Evolutionary conservation across 176 grass and related monocot species (phyloP).

Genomic region (Lolium perenne): DNA sequence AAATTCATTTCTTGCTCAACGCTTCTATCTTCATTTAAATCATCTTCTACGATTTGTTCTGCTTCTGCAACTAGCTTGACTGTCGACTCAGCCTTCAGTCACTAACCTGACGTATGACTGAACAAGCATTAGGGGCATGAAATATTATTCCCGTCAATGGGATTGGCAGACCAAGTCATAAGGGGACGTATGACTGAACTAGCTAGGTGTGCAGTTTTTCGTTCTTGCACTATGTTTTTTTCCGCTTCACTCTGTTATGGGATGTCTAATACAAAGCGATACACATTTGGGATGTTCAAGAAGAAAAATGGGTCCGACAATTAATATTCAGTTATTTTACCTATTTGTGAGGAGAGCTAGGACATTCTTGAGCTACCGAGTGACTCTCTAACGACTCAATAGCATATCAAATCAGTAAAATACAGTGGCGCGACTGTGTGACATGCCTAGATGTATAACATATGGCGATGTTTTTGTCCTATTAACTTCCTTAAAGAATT

Average conservation of each 20-base stretch:
- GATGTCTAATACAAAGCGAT: not conserved
- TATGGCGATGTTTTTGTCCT: not conserved
- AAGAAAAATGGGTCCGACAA: not conserved
- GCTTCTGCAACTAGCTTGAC: not conserved
- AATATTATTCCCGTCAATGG: not conserved
- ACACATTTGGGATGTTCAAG: not conserved
- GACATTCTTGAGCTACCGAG: conserved; percentile 11
- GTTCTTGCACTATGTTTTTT: not conserved
- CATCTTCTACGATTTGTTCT: not conserved
- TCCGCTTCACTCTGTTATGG: not conserved
- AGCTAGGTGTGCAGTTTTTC: not conserved
- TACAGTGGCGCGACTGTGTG: not conserved
- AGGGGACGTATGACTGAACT: not conserved
- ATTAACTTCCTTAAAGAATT: not conserved
- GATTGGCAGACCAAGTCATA: not conserved
- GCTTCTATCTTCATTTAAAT: not conserved
- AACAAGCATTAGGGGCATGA: not conserved
- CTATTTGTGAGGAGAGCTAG: not conserved
- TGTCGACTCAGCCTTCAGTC: not conserved
- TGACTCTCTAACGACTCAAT: not conserved
- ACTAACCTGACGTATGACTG: not conserved
- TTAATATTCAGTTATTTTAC: conserved; percentile 9
- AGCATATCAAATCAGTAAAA: not conserved
- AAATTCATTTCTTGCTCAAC: not conserved
- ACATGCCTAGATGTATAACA: not conserved